A percentile compares a stretch with the other conserved stretches of the same genome.
phyloP scores from a whole-genome alignment of 2,329 filamentous ascomycete species.

The Aspergillus fumigatus region DNA sequence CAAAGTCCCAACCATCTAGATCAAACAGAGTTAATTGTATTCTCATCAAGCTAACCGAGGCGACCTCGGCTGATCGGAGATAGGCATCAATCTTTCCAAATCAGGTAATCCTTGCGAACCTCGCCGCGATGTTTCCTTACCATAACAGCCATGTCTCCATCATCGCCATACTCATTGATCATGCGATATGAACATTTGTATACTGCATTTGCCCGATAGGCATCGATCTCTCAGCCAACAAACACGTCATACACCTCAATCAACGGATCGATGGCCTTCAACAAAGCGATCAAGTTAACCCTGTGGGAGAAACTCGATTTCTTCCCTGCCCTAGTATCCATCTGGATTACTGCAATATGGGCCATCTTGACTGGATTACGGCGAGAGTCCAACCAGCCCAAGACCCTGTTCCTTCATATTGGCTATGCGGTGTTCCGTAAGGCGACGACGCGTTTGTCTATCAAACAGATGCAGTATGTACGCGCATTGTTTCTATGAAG shows the following conservation, averaged over 20 bases:
- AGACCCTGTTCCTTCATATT: conserved; percentile 28
- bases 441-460: conserved; percentile 22
- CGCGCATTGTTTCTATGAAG: too few species aligned
- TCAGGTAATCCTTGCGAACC: conserved; percentile 16
- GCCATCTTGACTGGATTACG: conserved; percentile 25
- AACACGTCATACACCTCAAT: neutral
- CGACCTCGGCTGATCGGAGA: neutral
- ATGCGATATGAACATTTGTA: neutral
- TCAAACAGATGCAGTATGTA: conserved; percentile 28
- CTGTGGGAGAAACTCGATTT: conserved; percentile 27
- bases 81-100: conserved; percentile 9
- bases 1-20: neutral
- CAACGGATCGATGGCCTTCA: conserved; percentile 13
- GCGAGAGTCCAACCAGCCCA: conserved; percentile 26
- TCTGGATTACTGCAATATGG: conserved; percentile 24
- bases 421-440: conserved; percentile 34
- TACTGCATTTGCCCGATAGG: neutral
- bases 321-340: conserved; percentile 27
- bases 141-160: neutral
- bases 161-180: neutral
- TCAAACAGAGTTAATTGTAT: too few species aligned
- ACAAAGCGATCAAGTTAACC: conserved; percentile 21
- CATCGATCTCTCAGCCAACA: neutral
- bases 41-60: neutral
- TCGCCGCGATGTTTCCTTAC: neutral